These are phyloP conservation scores for Clonostachys byssicola DNA, from an alignment of 2,329 filamentous ascomycete species.

Conservation along the genomic window DNA sequence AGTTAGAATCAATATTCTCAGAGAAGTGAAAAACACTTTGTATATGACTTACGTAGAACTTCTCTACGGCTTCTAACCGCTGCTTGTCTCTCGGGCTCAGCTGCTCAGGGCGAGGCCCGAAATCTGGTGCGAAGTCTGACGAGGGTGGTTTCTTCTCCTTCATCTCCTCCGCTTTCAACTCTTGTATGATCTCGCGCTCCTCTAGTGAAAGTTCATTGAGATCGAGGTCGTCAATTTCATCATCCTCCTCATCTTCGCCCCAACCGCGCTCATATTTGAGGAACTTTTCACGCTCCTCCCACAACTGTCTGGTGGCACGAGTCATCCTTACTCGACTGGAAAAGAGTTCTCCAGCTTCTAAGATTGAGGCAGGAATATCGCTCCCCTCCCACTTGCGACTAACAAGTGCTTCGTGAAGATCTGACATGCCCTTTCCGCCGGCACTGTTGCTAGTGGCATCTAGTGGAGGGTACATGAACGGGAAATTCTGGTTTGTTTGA, in stretches of 20 bases:
- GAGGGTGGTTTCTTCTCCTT: conserved; percentile 14
- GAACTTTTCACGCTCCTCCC: conserved; percentile 89
- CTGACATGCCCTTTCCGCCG: conserved; percentile 82
- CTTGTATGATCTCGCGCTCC: conserved; percentile 35
- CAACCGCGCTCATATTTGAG: conserved; percentile 91
- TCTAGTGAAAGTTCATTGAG: conserved; percentile 36
- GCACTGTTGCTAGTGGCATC: conserved; percentile 86
- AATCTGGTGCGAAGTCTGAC: conserved; percentile 23
- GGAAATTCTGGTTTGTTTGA: conserved; percentile 98
- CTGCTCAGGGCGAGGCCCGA: conserved; percentile 41
- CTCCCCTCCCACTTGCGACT: conserved; percentile 89
- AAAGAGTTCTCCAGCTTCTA: conserved; percentile 92
- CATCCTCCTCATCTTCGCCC: conserved; percentile 47
- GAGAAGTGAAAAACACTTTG: conserved; percentile 1
- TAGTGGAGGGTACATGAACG: conserved; percentile 92
- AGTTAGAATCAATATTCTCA: conserved; percentile 17
- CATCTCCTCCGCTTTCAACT: conserved; percentile 28
- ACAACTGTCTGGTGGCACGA: conserved; percentile 84
- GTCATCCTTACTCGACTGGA: conserved; percentile 88
- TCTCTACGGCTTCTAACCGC: conserved; percentile 70
- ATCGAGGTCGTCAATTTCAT: conserved; percentile 42
- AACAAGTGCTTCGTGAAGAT: conserved; percentile 74
- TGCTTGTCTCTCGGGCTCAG: conserved; percentile 53
- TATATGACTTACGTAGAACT: conserved; percentile 70
- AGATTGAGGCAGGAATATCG: conserved; percentile 88